Evolutionary conservation across 345 rosid genomes (phyloP), one percentile per base, ranked within the genome.

Genomic region (Corchorus capsularis): DNA sequence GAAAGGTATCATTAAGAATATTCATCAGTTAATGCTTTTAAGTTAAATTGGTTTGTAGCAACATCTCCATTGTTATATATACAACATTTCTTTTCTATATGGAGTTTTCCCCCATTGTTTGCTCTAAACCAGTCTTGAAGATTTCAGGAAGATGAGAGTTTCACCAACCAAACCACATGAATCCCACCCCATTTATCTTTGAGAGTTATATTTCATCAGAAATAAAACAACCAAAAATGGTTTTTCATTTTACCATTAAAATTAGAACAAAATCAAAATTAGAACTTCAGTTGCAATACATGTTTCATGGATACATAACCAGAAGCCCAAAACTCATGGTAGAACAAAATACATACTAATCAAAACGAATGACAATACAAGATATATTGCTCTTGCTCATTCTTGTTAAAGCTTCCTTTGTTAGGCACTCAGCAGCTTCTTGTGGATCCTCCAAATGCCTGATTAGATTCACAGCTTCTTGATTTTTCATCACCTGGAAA

Each of bases 401-500:
- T 82, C 95, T 89, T 63, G 69, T 77, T 49, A 75, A 64, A 34
- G 92, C 94, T 80, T 93, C 95, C 70, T 86, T 89, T 50, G 94
- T 86, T 59, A 92, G 79, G 78, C 91, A 87, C 70, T 89, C 84
- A 0, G 95, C 89, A 39, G 95, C 97, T 84, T 84, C 86, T 79
- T 86, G 86, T 46, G 97, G 89, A 83, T 88, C 88, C 70, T 87
- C 85, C 0, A 92, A 55, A 76, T 91, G 91, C 79, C 91, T 77
- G 22, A 88, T 81, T 50, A 93, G 85, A 77, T 80, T 85, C 74
- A 87, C 86, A 20, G 94, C 93, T 79, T 92, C 97, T 83, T 92
- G 94, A 72, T 79, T 87, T 72, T 83, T 92, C 92, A 92, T 90
- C 59, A 89, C 93, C 94, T 92, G 78, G 15, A 59, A 13, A 59